Evolutionary conservation across 1,284 basidiomycete genomes (phyloP).

Genomic region (Sparassis latifolia): DNA sequence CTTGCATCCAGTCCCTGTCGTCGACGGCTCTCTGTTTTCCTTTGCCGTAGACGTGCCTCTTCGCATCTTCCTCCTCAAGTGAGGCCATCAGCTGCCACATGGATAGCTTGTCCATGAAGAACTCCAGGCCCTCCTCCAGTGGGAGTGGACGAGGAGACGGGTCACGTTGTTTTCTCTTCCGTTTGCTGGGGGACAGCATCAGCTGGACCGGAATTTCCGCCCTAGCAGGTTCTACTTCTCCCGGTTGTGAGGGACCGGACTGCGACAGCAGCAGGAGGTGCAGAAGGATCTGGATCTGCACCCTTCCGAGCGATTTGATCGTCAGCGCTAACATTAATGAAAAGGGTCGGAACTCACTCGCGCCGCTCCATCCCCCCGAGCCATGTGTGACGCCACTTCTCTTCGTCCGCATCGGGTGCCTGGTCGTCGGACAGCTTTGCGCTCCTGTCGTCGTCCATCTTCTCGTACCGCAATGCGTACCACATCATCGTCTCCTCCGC

Average conservation of each 20-base stretch:
- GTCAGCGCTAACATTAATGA: background rate
- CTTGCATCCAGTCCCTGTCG: conserved; percentile 66
- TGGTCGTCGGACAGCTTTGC: conserved; percentile 14
- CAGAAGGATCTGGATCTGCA: conserved; percentile 66
- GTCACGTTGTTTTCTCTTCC: conserved; percentile 32
- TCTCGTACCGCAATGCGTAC: conserved; percentile 58
- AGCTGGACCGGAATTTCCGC: conserved; percentile 12
- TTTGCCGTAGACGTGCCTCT: conserved; percentile 10
- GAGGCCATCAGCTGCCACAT: conserved; percentile 61
- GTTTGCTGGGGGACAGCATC: conserved; percentile 17
- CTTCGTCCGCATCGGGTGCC: conserved; percentile 26
- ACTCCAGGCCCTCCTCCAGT: conserved; percentile 50
- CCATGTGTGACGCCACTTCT: conserved; percentile 47
- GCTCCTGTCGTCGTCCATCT: conserved; percentile 25
- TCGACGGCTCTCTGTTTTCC: conserved; percentile 20
- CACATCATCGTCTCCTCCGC: conserved; percentile 69
- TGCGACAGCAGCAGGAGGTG: conserved; percentile 59
- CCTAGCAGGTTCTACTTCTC: conserved; percentile 2
- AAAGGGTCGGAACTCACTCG: conserved; percentile 44
- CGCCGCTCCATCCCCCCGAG: conserved; percentile 61
- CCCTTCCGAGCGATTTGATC: conserved; percentile 31
- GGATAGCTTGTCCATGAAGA: conserved; percentile 70
- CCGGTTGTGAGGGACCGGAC: conserved; percentile 28
- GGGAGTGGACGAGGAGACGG: conserved; percentile 16
- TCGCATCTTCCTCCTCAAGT: conserved; percentile 25